These are phyloP conservation scores for Tieghemiomyces parasiticus DNA, from an alignment of 192 early-diverging fungal species.

Conservation along the genomic window DNA sequence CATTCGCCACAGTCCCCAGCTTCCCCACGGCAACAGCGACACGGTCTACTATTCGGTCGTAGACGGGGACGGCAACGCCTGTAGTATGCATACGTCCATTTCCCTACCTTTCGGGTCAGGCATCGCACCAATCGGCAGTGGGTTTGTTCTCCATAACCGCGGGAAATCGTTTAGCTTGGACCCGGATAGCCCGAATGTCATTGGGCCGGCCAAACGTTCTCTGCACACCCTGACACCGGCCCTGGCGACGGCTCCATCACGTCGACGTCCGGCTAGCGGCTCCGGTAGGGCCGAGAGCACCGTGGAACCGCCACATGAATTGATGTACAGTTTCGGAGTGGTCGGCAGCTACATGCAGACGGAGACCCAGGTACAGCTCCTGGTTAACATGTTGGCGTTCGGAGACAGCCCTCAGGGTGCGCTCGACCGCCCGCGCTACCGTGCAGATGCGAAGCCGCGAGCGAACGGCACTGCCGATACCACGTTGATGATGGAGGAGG, in stretches of 20 bases:
- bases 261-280: too few relatives aligned
- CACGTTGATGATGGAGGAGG: background rate
- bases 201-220: background rate
- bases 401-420: background rate
- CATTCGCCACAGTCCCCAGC: background rate
- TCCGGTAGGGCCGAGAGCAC: background rate
- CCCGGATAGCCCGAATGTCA: background rate
- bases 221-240: background rate
- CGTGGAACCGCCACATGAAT: background rate
- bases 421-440: background rate
- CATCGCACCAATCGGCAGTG: background rate
- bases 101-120: background rate
- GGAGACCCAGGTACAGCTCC: background rate
- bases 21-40: background rate
- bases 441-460: background rate
- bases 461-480: background rate
- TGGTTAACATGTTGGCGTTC: background rate
- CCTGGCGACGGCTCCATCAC: background rate
- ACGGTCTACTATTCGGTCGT: background rate
- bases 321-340: background rate
- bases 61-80: background rate
- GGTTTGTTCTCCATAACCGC: background rate
- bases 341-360: background rate
- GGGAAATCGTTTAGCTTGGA: background rate
- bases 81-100: background rate